phyloP scores from a whole-genome alignment of 2,329 filamentous ascomycete species.

The Cryoendolithus antarcticus region DNA sequence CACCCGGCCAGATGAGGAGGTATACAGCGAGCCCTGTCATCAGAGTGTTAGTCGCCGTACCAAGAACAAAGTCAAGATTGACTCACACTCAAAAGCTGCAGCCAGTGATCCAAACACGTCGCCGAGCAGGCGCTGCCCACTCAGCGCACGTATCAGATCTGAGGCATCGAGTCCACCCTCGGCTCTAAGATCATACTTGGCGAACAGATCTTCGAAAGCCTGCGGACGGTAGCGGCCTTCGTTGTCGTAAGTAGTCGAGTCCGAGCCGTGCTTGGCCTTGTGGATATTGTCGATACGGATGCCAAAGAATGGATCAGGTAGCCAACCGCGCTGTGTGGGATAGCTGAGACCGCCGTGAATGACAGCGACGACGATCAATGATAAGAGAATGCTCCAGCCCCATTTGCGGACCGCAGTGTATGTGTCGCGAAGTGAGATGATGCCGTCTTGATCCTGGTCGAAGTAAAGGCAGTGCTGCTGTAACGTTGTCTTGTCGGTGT shows the following conservation, averaged over 20 bases:
- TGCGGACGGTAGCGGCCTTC: conserved; percentile 36
- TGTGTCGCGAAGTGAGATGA: conserved; percentile 42
- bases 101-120: conserved; percentile 37
- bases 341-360: conserved; percentile 41
- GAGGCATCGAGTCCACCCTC: conserved; percentile 28
- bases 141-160: conserved; percentile 28
- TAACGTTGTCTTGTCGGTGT: conserved; percentile 29
- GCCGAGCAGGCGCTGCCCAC: conserved; percentile 28
- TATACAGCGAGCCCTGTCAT: conserved; percentile 36
- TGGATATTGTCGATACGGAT: conserved; percentile 29
- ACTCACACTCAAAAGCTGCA: conserved; percentile 31
- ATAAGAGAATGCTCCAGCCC: conserved; percentile 34
- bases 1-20: conserved; percentile 42
- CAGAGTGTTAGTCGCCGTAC: background rate
- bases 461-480: conserved; percentile 44
- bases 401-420: conserved; percentile 35
- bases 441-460: conserved; percentile 37
- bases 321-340: conserved; percentile 28
- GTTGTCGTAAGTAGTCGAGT: conserved; percentile 31
- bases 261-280: conserved; percentile 32
- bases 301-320: conserved; percentile 35
- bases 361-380: conserved; percentile 32
- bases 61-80: background rate
- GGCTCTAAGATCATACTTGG: conserved; percentile 30
- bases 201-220: conserved; percentile 37